Evolutionary conservation across 2,329 filamentous ascomycete genomes (phyloP).

Genomic region (Tolypocladium nubicola): DNA sequence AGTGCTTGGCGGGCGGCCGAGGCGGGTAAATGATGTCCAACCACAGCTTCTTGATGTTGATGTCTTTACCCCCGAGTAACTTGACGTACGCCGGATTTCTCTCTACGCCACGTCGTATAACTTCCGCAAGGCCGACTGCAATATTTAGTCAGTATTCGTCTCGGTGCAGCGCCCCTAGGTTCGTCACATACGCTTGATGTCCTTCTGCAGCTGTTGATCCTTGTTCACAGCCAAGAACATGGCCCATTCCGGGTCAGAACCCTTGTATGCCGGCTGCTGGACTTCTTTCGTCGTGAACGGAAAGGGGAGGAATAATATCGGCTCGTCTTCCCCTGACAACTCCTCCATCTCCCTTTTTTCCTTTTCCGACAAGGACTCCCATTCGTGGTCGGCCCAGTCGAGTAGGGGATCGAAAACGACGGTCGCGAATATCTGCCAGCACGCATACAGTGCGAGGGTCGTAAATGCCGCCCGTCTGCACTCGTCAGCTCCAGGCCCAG

Average conservation of each 20-base stretch:
- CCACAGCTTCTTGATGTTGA: conserved; percentile 43
- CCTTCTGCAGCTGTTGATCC: conserved; percentile 34
- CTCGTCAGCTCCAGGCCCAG: neutral
- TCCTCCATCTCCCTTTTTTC: conserved; percentile 30
- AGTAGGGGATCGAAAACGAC: conserved; percentile 36
- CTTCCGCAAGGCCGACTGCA: conserved; percentile 19
- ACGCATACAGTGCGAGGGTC: conserved; percentile 21
- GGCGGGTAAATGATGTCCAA: conserved; percentile 51
- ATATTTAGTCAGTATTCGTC: conserved; percentile 6
- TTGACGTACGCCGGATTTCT: conserved; percentile 29
- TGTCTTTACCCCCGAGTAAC: conserved; percentile 32
- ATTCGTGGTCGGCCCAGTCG: conserved; percentile 30
- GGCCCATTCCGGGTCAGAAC: conserved; percentile 52
- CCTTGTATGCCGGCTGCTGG: conserved; percentile 38
- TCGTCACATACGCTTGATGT: conserved; percentile 33
- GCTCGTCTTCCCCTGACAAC: conserved; percentile 30
- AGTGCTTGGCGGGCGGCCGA: conserved; percentile 47
- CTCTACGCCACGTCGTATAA: conserved; percentile 26
- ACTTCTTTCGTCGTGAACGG: conserved; percentile 44
- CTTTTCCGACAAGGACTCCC: conserved; percentile 29
- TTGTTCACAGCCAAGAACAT: conserved; percentile 48
- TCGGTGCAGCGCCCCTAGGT: too few relatives aligned
- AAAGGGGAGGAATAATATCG: conserved; percentile 48
- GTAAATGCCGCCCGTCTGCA: conserved; percentile 19
- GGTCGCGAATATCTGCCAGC: conserved; percentile 31